Evolutionary conservation across 805 yeast species (phyloP).

Genomic region (Cyberlindnera suaveolens): DNA sequence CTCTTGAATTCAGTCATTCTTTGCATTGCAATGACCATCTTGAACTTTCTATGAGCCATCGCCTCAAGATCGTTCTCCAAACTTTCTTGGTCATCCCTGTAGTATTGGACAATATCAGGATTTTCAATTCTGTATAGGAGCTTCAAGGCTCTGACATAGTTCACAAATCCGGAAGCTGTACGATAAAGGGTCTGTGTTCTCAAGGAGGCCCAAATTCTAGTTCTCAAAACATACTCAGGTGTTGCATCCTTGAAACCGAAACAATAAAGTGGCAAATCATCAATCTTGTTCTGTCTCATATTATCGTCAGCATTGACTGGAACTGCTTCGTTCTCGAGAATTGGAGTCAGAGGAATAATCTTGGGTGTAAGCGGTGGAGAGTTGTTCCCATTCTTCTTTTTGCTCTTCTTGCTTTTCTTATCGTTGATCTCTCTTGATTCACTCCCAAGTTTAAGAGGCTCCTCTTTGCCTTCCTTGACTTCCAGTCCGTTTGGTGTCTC

Average conservation of each 20-base stretch:
- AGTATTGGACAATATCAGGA: constrained; percentile 42
- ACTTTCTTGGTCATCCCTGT: constrained; percentile 44
- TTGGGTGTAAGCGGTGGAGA: constrained; percentile 4
- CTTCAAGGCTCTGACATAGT: constrained; percentile 68
- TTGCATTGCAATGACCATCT: constrained; percentile 83
- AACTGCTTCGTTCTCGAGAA: constrained; percentile 26
- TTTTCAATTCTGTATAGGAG: constrained; percentile 63
- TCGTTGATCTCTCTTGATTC: too few species aligned
- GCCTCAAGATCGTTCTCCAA: constrained; percentile 60
- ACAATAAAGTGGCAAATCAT: constrained; percentile 64
- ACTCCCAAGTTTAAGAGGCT: not conserved
- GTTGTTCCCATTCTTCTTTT: too few species aligned
- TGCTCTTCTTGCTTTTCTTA: too few species aligned
- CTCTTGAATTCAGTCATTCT: constrained; percentile 58
- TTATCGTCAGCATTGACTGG: constrained; percentile 27
- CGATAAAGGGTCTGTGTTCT: constrained; percentile 80
- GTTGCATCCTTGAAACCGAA: constrained; percentile 67
- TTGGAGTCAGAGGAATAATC: constrained; percentile 4
- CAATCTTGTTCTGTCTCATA: constrained; percentile 36
- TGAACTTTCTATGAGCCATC: constrained; percentile 76
- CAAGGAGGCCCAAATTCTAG: constrained; percentile 83
- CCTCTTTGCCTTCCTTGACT: not conserved
- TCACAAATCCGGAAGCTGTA: constrained; percentile 79
- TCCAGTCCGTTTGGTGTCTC: not conserved
- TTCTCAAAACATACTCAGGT: constrained; percentile 58